These are phyloP conservation scores for Delphinella strobiligena DNA, from an alignment of 2,329 filamentous ascomycete species.

Conservation along the genomic window DNA sequence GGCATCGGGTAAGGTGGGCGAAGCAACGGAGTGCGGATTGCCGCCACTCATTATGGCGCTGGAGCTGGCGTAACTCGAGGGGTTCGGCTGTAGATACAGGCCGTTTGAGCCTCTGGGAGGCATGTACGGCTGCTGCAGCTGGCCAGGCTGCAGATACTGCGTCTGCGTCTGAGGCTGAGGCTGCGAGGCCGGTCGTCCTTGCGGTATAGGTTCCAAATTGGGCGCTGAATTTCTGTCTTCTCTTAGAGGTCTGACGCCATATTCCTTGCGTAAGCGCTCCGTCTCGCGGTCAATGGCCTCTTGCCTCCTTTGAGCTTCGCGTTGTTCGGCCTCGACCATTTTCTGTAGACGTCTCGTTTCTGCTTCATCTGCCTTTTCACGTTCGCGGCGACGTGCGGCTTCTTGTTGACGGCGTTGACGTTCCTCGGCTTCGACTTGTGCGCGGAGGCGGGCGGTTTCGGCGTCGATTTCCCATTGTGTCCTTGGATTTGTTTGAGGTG, in stretches of 20 bases:
- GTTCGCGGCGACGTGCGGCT: constrained; percentile 42
- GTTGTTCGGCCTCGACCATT: constrained; percentile 56
- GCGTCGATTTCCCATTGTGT: constrained; percentile 40
- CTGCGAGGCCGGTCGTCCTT: constrained; percentile 8
- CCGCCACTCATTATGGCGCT: constrained; percentile 22
- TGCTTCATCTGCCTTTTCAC: constrained; percentile 45
- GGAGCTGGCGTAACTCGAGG: constrained; percentile 12
- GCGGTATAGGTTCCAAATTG: constrained; percentile 10
- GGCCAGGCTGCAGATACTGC: constrained; percentile 10
- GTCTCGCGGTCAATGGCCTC: constrained; percentile 60
- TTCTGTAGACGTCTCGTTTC: constrained; percentile 48
- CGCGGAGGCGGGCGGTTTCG: constrained; percentile 36
- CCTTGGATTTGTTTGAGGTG: constrained; percentile 36
- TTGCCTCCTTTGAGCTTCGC: constrained; percentile 42
- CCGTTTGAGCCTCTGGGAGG: constrained; percentile 13
- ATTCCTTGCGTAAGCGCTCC: constrained; percentile 55
- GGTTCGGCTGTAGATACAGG: constrained; percentile 17
- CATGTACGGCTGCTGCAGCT: constrained; percentile 2
- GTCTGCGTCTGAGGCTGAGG: constrained; percentile 9
- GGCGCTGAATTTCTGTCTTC: constrained; percentile 9
- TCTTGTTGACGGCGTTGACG: constrained; percentile 24
- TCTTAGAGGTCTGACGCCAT: constrained; percentile 37
- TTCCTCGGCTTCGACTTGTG: constrained; percentile 30
- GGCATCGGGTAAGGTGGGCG: background rate
- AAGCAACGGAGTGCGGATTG: constrained; percentile 12